Percentiles rank a stretch among this genome's conserved stretches.
Conservation (phyloP, 768 basidiomycete species). For the Lentinula detonsa region DNA sequence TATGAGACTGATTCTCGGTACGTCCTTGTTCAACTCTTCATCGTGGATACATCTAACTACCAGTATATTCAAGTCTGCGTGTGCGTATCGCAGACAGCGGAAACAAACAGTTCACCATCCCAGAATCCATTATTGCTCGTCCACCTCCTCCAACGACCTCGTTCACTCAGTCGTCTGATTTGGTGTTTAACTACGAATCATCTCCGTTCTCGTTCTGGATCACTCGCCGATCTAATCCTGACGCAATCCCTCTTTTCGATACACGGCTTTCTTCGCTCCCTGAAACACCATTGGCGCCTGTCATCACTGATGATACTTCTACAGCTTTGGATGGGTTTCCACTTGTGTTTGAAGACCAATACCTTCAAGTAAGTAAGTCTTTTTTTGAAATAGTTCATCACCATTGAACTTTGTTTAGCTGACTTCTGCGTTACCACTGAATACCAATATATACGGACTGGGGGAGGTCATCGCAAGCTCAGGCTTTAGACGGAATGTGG, state of each 20-base stretch:
- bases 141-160: conserved; percentile 29
- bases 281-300: conserved; percentile 48
- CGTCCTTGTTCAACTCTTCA: conserved; percentile 2
- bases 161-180: conserved; percentile 42
- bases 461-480: conserved; percentile 69
- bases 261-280: conserved; percentile 62
- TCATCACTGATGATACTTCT: conserved; percentile 42
- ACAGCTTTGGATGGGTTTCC: conserved; percentile 60
- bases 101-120: conserved; percentile 61
- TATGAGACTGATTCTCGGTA: conserved; percentile 55
- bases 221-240: conserved; percentile 55
- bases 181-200: conserved; percentile 61
- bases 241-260: conserved; percentile 58
- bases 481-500: conserved; percentile 60
- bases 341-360: conserved; percentile 75
- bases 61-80: conserved; percentile 39
- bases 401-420: conserved; percentile 28
- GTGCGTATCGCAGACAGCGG: conserved; percentile 62
- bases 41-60: not conserved
- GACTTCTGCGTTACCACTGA: conserved; percentile 56
- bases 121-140: conserved; percentile 42
- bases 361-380: conserved; percentile 48
- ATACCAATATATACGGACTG: conserved; percentile 73
- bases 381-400: not conserved
- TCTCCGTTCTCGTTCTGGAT: conserved; percentile 79